Base-by-base conservation (phyloP, 1,284 basidiomycete species). In the Gymnopus androsaceus region DNA sequence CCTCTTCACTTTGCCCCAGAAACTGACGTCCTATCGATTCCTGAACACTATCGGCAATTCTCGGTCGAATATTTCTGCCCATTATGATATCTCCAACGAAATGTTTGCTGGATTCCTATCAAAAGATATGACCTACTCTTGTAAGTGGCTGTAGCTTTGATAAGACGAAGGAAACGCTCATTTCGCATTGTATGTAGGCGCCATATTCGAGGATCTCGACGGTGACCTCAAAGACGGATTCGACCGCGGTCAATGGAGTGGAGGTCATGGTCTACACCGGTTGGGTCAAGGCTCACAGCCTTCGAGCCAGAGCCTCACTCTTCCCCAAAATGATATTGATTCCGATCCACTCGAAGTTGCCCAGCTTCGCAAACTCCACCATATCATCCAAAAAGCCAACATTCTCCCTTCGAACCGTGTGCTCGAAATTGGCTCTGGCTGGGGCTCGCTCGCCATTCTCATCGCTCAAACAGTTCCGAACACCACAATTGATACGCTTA, bases 51-150 rank as follows among this genome's bases (percentile, higher is more conserved):
- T 88, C 42, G 74, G 79, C 54, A 87, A 86, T 64, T 79, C 82
- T 27, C 74, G 83, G 15, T 82, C 80, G n/a, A 90, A 90, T 66
- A 87, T 89, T 55, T 83, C 83, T 8, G 86, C 87, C 3, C 87
- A 90, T 67, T 89, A 90, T 68, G 87, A 90, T 64, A 84, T 90
- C 47, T 83, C 82, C 1, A 87, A 87, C 63, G 74, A 74, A 7
- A 81, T 83, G 80, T 82, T 80, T 58, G 67, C 73, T 44, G 84
- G 82, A 0, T 92, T 92, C 69, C 68, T 92, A 25, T 86, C 83
- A 1, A 67, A 76, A 52, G 90, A 93, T 67, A 92, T 94, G 90
- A 92, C 87, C 15, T 92, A 93, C 68, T 89, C 87, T 0, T 91
- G 85, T 64, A n/a, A n/a, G n/a, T n/a, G n/a, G n/a, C n/a, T n/a